phyloP scores from a whole-genome alignment of 495 filamentous ascomycete species.

The Neurospora tetraspora region DNA sequence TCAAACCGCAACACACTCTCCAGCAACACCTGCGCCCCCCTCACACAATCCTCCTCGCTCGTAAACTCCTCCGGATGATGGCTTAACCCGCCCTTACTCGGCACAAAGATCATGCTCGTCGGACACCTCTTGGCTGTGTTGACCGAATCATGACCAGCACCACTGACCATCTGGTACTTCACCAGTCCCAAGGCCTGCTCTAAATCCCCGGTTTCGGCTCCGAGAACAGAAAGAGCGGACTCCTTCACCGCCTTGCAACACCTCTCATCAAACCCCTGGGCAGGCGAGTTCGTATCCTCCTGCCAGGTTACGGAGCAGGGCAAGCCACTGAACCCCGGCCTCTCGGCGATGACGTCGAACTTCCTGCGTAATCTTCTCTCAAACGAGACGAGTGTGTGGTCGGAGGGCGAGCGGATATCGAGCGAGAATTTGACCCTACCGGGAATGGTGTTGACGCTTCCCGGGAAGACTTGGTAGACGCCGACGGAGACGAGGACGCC shows the following conservation, averaged over 20 bases:
- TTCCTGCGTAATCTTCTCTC: conserved; percentile 27
- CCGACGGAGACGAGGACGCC: conserved; percentile 60
- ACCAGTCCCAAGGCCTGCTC: conserved; percentile 11
- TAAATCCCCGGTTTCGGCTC: conserved; percentile 9
- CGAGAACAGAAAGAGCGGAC: conserved; percentile 46
- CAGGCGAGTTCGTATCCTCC: conserved; percentile 51
- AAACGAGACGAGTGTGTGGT: conserved; percentile 45
- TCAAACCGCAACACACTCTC: conserved; percentile 31
- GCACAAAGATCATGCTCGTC: conserved; percentile 43
- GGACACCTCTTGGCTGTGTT: conserved; percentile 29
- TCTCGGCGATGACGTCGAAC: conserved; percentile 19
- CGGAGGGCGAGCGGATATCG: conserved; percentile 57
- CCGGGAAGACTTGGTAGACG: conserved; percentile 55
- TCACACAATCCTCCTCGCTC: conserved; percentile 31
- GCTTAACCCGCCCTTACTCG: conserved; percentile 36
- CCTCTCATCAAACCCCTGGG: conserved; percentile 57
- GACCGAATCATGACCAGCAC: conserved; percentile 51
- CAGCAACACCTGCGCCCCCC: conserved; percentile 27
- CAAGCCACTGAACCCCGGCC: conserved; percentile 20
- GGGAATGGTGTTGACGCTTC: conserved; percentile 68
- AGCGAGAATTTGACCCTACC: conserved; percentile 58
- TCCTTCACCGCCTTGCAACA: conserved; percentile 58
- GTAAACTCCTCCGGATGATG: conserved; percentile 42
- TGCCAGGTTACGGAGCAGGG: conserved; percentile 22
- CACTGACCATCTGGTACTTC: conserved; percentile 37